Evolutionary conservation across 257 asterid species (phyloP).

Genomic region (Salvia hispanica): DNA sequence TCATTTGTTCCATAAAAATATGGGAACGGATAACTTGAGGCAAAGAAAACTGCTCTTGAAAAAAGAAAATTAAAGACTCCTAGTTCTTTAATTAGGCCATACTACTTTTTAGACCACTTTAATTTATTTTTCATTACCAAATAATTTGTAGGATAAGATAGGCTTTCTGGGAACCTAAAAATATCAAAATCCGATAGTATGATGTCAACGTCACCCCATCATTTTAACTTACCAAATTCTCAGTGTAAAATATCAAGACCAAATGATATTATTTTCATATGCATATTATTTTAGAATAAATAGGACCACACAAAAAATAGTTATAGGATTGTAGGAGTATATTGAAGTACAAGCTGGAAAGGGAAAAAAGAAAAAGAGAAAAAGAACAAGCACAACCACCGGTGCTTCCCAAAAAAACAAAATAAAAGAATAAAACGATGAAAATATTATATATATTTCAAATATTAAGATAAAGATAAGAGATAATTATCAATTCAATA

Average conservation of each 20-base stretch:
- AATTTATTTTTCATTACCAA: too few relatives aligned
- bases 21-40: too few relatives aligned
- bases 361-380: background rate
- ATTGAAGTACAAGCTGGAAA: background rate
- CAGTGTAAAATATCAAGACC: background rate
- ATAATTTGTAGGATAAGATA: too few relatives aligned
- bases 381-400: background rate
- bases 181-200: background rate
- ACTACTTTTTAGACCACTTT: too few relatives aligned
- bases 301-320: background rate
- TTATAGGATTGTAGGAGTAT: background rate
- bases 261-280: background rate
- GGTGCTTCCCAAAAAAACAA: background rate
- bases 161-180: background rate
- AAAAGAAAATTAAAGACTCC: too few relatives aligned
- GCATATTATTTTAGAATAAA: background rate
- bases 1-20: too few relatives aligned
- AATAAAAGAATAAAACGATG: background rate
- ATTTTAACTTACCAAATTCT: background rate
- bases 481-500: background rate
- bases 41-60: too few relatives aligned
- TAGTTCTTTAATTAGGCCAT: too few relatives aligned
- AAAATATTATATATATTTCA: background rate
- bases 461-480: background rate
- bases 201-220: background rate